Evolutionary conservation across 495 filamentous ascomycete species (phyloP), one percentile per base, ranked within the genome.

Genomic region (Penicillium lagena): DNA sequence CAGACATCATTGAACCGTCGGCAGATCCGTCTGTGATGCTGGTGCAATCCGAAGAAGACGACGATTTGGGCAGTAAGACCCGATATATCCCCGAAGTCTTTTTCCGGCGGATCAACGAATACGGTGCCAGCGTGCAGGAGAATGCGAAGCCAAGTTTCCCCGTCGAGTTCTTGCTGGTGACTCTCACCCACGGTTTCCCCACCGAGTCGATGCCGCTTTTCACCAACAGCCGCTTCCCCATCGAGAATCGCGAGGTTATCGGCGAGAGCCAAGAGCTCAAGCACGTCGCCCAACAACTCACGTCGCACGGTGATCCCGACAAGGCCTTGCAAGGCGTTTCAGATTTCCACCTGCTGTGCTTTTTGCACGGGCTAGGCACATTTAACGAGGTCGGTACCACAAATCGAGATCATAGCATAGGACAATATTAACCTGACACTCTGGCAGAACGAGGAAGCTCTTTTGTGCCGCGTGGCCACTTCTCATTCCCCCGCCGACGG

Each of bases 31-130:
- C 73, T 7, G 83, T 91, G 37, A 96, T 99, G 93, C 79, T 99
- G 31, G 91, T 99, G 10, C 89, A 88, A 45, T 85, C 85, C 27
- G 93, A 96, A 59, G 88, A 95, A 38, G 86, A 90, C 31, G 85
- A 90, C 42, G 79, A 75, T 44, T 70, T 66, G 27, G 68, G 65
- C n/a, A 86, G 78, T 63, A 81, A 78, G 43, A 83, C 83, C 22
- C 77, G 90, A 38, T 99, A 99, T 57, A 95, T 97, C 35, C 93
- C 94, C 2, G 93, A 99, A 51, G 93, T 99, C 12, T 97, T 97
- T 69, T 99, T 90, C 66, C 82, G 93, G 37, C 78, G 82, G 43
- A 90, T 96, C 57, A 97, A 99, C 62, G 90, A 97, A 60, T 95
- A 99, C 56, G 94, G 94, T 7, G 86, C 83, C 42, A 95, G 86